These are phyloP conservation scores for Solanum tarijense DNA, from an alignment of 257 asterid species.

Conservation along the genomic window DNA sequence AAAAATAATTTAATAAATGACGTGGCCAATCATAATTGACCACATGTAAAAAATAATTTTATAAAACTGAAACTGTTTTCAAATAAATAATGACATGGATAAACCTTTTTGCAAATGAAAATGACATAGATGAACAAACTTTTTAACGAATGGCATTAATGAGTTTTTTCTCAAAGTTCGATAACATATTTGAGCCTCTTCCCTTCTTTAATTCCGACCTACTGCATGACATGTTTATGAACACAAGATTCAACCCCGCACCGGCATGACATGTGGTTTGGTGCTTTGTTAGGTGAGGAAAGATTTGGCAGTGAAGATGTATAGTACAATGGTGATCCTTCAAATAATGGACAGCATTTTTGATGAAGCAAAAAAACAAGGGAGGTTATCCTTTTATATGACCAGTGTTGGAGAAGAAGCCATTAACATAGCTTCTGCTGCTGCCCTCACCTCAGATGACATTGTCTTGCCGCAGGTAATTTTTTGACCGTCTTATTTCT, in stretches of 20 bases:
- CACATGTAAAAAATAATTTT: too few species aligned
- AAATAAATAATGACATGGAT: too few species aligned
- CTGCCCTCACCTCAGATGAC: slow-evolving; percentile 64
- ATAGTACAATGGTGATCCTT: slow-evolving; percentile 60
- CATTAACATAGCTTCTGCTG: slow-evolving; percentile 73
- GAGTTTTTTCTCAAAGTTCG: too few species aligned
- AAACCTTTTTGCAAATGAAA: too few species aligned
- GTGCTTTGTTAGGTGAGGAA: slow-evolving; percentile 31
- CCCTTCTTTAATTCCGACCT: too few species aligned
- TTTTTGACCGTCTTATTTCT: not conserved
- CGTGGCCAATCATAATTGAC: too few species aligned
- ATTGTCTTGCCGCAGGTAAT: slow-evolving; percentile 29
- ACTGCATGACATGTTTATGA: too few species aligned
- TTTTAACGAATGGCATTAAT: too few species aligned
- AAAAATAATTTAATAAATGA: too few species aligned
- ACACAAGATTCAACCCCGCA: not conserved
- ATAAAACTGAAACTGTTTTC: too few species aligned
- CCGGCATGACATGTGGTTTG: not conserved
- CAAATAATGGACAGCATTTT: slow-evolving; percentile 64
- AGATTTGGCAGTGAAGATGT: slow-evolving; percentile 57
- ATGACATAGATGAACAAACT: too few species aligned
- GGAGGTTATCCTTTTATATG: slow-evolving; percentile 69
- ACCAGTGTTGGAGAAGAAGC: slow-evolving; percentile 85
- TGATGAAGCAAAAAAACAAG: slow-evolving; percentile 79
- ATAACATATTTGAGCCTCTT: too few species aligned